A percentile compares a stretch with the other conserved stretches of the same genome.
Conservation (phyloP, 495 filamentous ascomycete species). For the Trichodelitschia bisporula region DNA sequence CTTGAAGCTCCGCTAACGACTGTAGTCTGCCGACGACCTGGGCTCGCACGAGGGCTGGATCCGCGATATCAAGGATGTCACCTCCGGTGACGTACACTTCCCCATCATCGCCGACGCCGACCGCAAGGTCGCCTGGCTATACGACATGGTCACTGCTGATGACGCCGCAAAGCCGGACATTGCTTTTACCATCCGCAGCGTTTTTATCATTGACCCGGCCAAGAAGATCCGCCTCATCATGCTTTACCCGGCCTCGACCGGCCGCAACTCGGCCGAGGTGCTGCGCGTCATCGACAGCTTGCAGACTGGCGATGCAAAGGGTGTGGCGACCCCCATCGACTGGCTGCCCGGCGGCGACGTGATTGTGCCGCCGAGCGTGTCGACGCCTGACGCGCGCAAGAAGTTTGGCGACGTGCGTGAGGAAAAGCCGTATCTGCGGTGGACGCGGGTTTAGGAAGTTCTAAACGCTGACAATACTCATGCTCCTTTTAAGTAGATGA, state of each 20-base stretch:
- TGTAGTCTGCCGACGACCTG: slow-evolving; percentile 26
- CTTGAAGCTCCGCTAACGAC: background rate
- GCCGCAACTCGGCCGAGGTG: slow-evolving; percentile 39
- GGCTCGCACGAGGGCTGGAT: slow-evolving; percentile 36
- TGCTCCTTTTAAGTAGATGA: too few species aligned
- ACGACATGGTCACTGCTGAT: slow-evolving; percentile 37
- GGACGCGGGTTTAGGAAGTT: slow-evolving; percentile 11
- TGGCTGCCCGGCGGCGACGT: slow-evolving; percentile 41
- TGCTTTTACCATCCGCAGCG: slow-evolving; percentile 40
- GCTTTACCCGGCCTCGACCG: slow-evolving; percentile 42
- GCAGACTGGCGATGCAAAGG: slow-evolving; percentile 35
- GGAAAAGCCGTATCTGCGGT: slow-evolving; percentile 32
- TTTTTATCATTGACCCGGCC: slow-evolving; percentile 43
- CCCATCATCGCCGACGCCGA: slow-evolving; percentile 46
- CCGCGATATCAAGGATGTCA: slow-evolving; percentile 38
- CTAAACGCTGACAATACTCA: too few species aligned
- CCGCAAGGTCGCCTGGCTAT: slow-evolving; percentile 36
- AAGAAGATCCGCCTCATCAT: slow-evolving; percentile 46
- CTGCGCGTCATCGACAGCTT: slow-evolving; percentile 40
- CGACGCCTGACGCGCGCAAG: slow-evolving; percentile 35
- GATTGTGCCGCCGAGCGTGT: slow-evolving; percentile 37
- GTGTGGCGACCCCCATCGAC: slow-evolving; percentile 38
- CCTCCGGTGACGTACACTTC: slow-evolving; percentile 29
- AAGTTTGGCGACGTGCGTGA: slow-evolving; percentile 42
- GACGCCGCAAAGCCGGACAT: slow-evolving; percentile 32